Conservation (phyloP, 2,329 filamentous ascomycete species). For the Geosmithia flava region DNA sequence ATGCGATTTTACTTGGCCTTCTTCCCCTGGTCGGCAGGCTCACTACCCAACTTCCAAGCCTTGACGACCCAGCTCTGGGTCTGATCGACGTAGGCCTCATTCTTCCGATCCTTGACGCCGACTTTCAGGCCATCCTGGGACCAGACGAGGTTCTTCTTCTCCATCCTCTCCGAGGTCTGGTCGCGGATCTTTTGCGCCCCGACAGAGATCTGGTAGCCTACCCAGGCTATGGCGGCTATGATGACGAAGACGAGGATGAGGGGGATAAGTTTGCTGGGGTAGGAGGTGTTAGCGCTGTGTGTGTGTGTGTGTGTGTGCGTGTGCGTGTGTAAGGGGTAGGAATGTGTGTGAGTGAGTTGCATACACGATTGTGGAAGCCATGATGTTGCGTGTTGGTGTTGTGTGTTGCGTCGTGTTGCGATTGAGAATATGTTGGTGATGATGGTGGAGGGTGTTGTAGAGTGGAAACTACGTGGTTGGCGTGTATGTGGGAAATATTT, state of each 20-base stretch:
- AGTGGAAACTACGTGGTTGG: no score
- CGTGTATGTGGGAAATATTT: no score
- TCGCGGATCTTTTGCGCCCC: conserved; percentile 53
- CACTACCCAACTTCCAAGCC: conserved; percentile 46
- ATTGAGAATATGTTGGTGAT: no score
- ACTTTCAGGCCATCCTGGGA: conserved; percentile 61
- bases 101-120: conserved; percentile 54
- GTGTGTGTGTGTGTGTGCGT: no score
- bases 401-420: no score
- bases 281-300: no score
- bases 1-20: neutral
- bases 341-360: no score
- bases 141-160: conserved; percentile 63
- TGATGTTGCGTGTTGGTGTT: no score
- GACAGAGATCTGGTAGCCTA: conserved; percentile 63
- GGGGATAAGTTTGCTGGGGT: conserved; percentile 46
- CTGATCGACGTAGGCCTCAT: conserved; percentile 60
- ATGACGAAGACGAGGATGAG: conserved; percentile 56
- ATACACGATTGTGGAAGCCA: no score
- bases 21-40: conserved; percentile 9
- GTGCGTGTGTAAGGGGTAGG: no score
- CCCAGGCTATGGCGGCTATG: conserved; percentile 42
- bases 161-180: conserved; percentile 56
- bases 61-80: conserved; percentile 60
- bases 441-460: no score